Base-by-base conservation (phyloP, 805 yeast species). In the Aciculoconidium aculeatum region DNA sequence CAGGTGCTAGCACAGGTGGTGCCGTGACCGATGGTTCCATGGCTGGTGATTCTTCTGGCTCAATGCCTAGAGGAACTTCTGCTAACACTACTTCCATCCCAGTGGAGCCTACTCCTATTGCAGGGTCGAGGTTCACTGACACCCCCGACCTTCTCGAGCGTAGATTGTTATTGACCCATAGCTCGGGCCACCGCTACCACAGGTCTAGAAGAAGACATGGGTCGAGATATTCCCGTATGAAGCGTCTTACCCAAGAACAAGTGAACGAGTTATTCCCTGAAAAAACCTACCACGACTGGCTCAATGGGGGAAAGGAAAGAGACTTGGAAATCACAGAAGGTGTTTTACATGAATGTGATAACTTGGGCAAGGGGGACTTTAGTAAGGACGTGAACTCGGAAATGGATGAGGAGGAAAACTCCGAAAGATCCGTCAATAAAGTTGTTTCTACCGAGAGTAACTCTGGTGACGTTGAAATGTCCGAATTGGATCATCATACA, bases 191-290 rank as follows among this genome's bases (percentile, higher is more conserved):
- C n/a, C n/a, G n/a, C n/a, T n/a, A n/a, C n/a, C n/a, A n/a, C n/a
- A n/a, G n/a, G n/a, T n/a, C n/a, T n/a, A n/a, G 70, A 36, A 53
- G 75, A 34, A 41, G 67, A 37, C 39, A 64, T 25, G 39, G 65
- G 12, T 51, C 55, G 10, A 47, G 70, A 21, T 70, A 53, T 28
- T 45, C 63, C 21, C 62, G 65, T 25, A 74, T 70, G 64, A 65
- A 69, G 47, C 69, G 70, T 42, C 55, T 74, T 23, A 61, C 77
- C 1, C 70, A 61, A 31, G 68, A 61, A 16, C 77, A 78, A 45
- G 79, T 77, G n/a, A 75, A 77, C 23, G 61, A 61, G 15, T 51
- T 76, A 29, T 78, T 78, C 47, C 85, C 85, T 1, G 45, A 58
- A 13, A 67, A 72, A 35, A 65, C 77, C 2, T 78, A 77, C 44